Base-by-base conservation (phyloP, 176 grass and related monocot genomes). In the Themeda triandra region DNA sequence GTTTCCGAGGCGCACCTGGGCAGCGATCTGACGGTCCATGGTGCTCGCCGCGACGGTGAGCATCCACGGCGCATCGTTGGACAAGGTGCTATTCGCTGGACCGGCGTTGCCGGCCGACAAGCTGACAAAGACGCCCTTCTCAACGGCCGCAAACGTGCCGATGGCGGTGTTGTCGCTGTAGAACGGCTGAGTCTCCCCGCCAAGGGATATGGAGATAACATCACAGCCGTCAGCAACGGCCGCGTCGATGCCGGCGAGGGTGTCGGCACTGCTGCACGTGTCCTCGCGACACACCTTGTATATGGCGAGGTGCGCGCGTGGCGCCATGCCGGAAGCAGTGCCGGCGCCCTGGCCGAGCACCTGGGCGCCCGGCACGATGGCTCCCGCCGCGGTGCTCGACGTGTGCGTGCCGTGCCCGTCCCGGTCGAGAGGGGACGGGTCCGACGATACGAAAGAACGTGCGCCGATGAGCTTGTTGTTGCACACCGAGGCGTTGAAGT, bases 51-150 rank as follows among this genome's bases (percentile, higher is more conserved):
- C 73, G 17, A 75, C 73, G 29, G 73, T 75, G 73, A 75, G 73
- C 10, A 75, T 75, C 73, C 73, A 75, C 18, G 73, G 73, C 29
- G 73, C 73, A 0, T 75, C 73, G 46, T 75, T 75, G 8, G 67
- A 84, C 10, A 93, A 59, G 29, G 85, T 88, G 67, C 78, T 75
- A 3, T 69, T 85, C 0, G 19, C 73, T 5, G 88, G 92, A 12
- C 89, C 92, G 17, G 0, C 15, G 56, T 91, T 94, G 3, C 83
- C 89, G 0, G 78, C 86, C 2, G 89, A 69, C 58, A 84, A 72
- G 75, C 89, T 96, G 12, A 94, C 88, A 11, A 89, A 84, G 0
- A 94, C 29, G 8, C 83, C 83, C 32, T 76, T 91, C 83, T 88
- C 86, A 1, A 83, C 63, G 40, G 86, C 90, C 24, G 14, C 66